Evolutionary conservation across 352 stramenopile species (phyloP).

Genomic region (Pythium phragmiticola): DNA sequence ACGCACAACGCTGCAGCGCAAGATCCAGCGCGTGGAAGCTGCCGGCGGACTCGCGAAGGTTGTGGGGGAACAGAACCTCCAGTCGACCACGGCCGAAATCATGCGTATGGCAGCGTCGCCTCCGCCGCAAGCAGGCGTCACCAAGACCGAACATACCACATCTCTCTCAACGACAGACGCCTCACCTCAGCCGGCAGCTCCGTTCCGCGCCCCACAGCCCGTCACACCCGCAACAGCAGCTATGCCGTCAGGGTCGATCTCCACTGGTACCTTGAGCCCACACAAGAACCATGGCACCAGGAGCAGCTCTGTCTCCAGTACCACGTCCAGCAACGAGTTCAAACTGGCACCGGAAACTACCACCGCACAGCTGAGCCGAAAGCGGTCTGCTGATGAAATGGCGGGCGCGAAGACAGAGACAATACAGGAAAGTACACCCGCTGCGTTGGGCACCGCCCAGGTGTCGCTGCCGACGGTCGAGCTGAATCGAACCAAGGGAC

Average conservation of each 20-base stretch:
- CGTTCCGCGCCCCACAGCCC: not conserved
- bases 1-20: conserved; percentile 77
- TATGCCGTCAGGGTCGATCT: not conserved
- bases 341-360: not conserved
- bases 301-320: conserved; percentile 13
- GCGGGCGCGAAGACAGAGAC: not conserved
- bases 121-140: not conserved
- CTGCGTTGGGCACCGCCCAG: conserved; percentile 7
- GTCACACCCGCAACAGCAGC: not conserved
- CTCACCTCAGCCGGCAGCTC: not conserved
- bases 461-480: not conserved
- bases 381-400: conserved; percentile 50
- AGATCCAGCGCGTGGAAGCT: conserved; percentile 33
- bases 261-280: not conserved
- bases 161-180: not conserved
- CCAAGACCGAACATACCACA: conserved; percentile 2
- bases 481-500: conserved; percentile 35
- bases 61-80: conserved; percentile 24
- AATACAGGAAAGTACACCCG: not conserved
- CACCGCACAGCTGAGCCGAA: conserved; percentile 27
- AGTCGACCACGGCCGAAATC: conserved; percentile 16
- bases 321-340: conserved; percentile 5
- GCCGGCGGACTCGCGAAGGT: conserved; percentile 7
- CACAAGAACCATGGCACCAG: not conserved
- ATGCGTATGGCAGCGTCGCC: conserved; percentile 12